Base-by-base conservation (phyloP, 257 asterid species). In the Jacaranda mimosifolia region DNA sequence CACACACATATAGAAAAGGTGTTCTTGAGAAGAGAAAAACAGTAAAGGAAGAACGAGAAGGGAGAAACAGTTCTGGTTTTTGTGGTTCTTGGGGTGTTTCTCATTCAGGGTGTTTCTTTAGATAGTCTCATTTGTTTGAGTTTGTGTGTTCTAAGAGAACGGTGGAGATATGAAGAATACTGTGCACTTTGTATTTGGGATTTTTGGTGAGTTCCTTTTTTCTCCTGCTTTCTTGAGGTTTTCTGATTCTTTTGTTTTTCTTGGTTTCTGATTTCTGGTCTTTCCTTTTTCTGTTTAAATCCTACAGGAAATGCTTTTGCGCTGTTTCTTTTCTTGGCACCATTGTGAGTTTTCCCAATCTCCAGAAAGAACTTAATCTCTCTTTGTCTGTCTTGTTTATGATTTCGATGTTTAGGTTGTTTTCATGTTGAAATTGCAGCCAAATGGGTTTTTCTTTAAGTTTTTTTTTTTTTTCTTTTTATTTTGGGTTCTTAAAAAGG, bases 321-420 rank as follows among this genome's bases (percentile, higher is more conserved):
- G 45, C 78, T 94, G 84, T 92, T 92, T 81, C 95, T 92, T 18
- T 94, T 88, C 92, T 76, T 91, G 85, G 90, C 97, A 46, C 98
- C 98, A 68, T 4, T 89, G 98, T 94, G 82, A 90, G 96, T 71
- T 46, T 40, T 53, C 67, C 13, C 51, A 6, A 13, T 65, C 35
- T 11, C 70, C 32, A 21, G 4, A 77, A 42, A 8, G 32, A 26
- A 7, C 9, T 26, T 68, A 4, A 17, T 73, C 53, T 55, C 59
- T 75, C 45, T 75, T 48, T 76, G 3, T 59, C 5, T 19, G 63
- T 45, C 1, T 26, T 26, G 32, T 26, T 26, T 26, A 26, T 26
- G 32, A 26, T 26, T 26, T 26, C 32, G 2, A 26, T 7, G 26
- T 9, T 53, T 17, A 17, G 17, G 57, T 0, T 3, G 11, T 39